These are phyloP conservation scores for Wickerhamomyces sydowiorum DNA, from an alignment of 805 yeast species.

Conservation along the genomic window DNA sequence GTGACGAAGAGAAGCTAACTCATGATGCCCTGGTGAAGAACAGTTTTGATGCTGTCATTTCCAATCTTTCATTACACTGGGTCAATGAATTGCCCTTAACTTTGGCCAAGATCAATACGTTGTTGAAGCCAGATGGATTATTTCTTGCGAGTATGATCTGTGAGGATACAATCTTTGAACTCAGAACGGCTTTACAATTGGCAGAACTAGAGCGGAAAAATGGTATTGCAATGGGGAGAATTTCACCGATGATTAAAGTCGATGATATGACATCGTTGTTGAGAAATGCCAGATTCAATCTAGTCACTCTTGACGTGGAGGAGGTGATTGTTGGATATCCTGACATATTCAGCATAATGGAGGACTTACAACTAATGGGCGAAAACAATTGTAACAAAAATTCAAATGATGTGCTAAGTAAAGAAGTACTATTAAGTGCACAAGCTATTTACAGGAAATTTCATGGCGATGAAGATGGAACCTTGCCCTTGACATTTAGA, in stretches of 20 bases:
- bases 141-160: slow-evolving; percentile 79
- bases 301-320: slow-evolving; percentile 80
- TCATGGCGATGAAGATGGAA: slow-evolving; percentile 57
- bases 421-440: slow-evolving; percentile 69
- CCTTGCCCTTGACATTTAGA: slow-evolving; percentile 74
- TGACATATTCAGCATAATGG: slow-evolving; percentile 57
- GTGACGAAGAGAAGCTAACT: slow-evolving; percentile 63
- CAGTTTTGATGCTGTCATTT: slow-evolving; percentile 63
- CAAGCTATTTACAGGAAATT: slow-evolving; percentile 66
- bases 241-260: slow-evolving; percentile 75
- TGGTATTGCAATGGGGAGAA: slow-evolving; percentile 66
- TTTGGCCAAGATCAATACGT: slow-evolving; percentile 46
- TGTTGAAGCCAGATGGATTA: slow-evolving; percentile 74
- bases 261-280: slow-evolving; percentile 69
- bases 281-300: slow-evolving; percentile 71
- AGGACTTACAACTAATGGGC: slow-evolving; percentile 77
- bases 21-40: slow-evolving; percentile 34
- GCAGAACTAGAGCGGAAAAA: slow-evolving; percentile 80
- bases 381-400: slow-evolving; percentile 62
- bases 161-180: slow-evolving; percentile 80
- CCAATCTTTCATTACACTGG: slow-evolving; percentile 78
- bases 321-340: slow-evolving; percentile 79
- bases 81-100: slow-evolving; percentile 75
- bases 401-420: slow-evolving; percentile 36
- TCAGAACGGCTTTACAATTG: slow-evolving; percentile 72